phyloP scores from a whole-genome alignment of 1,139 yeast species.

The Komagataea norvegica region DNA sequence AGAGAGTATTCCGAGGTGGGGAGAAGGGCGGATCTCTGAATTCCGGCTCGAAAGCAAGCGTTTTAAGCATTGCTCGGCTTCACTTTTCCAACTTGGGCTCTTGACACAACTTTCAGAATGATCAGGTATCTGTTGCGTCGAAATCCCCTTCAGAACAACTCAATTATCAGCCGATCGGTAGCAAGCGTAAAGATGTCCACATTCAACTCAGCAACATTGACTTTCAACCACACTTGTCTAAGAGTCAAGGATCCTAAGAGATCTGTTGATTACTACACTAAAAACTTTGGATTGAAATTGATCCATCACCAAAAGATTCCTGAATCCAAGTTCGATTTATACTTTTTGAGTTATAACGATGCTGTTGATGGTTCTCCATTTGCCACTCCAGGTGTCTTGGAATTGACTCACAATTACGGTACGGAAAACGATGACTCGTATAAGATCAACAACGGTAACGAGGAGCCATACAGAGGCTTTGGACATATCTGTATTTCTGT shows the following conservation, averaged over 20 bases:
- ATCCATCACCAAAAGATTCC: conserved; percentile 50
- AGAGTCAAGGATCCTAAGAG: conserved; percentile 79
- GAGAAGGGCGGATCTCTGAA: too few species aligned
- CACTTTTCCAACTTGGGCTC: too few species aligned
- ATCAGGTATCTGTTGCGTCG: too few species aligned
- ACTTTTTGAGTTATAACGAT: conserved; percentile 56
- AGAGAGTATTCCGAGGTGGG: too few species aligned
- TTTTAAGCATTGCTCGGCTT: too few species aligned
- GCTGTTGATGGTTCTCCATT: conserved; percentile 45
- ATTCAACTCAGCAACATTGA: conserved; percentile 21
- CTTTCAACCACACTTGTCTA: conserved; percentile 65
- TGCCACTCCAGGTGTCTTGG: conserved; percentile 73
- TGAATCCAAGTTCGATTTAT: conserved; percentile 56
- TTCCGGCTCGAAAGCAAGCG: too few species aligned
- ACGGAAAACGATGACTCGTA: conserved; percentile 56
- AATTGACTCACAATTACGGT: conserved; percentile 79
- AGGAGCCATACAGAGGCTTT: conserved; percentile 79
- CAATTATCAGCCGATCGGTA: too few species aligned
- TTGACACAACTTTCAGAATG: too few species aligned
- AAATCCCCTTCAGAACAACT: too few species aligned
- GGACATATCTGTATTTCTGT: conserved; percentile 92
- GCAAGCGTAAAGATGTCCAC: too few species aligned
- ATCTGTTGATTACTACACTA: conserved; percentile 67
- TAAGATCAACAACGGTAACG: conserved; percentile 74
- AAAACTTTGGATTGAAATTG: conserved; percentile 70